phyloP scores from a whole-genome alignment of 208 protist genomes.

The Herpetomonas samuelpessoai region DNA sequence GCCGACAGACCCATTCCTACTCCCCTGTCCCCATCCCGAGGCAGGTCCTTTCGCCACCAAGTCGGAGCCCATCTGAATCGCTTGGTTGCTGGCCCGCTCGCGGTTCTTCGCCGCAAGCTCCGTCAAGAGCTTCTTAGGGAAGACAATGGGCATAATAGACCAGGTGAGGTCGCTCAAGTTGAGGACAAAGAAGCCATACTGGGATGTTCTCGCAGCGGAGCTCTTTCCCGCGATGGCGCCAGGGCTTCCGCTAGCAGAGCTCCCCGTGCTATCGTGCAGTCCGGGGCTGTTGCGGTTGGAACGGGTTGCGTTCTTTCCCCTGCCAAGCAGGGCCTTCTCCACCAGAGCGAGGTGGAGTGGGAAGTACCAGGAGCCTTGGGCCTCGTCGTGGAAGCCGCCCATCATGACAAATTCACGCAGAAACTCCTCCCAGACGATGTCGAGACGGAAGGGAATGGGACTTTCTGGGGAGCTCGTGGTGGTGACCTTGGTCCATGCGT shows the following conservation, averaged over 20 bases:
- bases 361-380: conserved; percentile 69
- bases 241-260: background rate
- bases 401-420: conserved; percentile 51
- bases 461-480: conserved; percentile 62
- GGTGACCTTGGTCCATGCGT: conserved; percentile 60
- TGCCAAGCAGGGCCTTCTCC: conserved; percentile 13
- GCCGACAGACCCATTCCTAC: too few species aligned
- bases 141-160: conserved; percentile 62
- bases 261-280: too few species aligned
- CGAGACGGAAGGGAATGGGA: conserved; percentile 79
- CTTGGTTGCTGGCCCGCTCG: background rate
- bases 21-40: too few species aligned
- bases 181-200: conserved; percentile 74
- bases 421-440: conserved; percentile 63
- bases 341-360: conserved; percentile 39
- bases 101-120: conserved; percentile 31
- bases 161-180: conserved; percentile 65
- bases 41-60: background rate
- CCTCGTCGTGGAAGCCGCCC: conserved; percentile 63
- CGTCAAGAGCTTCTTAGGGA: conserved; percentile 38
- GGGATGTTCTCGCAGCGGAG: conserved; percentile 1
- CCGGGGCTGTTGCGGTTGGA: too few species aligned
- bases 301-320: background rate
- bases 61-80: background rate
- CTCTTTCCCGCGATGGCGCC: background rate